Evolutionary conservation across 768 basidiomycete genomes (phyloP), one percentile per base, ranked within the genome.

Genomic region (Leucosporidium creatinivorum): DNA sequence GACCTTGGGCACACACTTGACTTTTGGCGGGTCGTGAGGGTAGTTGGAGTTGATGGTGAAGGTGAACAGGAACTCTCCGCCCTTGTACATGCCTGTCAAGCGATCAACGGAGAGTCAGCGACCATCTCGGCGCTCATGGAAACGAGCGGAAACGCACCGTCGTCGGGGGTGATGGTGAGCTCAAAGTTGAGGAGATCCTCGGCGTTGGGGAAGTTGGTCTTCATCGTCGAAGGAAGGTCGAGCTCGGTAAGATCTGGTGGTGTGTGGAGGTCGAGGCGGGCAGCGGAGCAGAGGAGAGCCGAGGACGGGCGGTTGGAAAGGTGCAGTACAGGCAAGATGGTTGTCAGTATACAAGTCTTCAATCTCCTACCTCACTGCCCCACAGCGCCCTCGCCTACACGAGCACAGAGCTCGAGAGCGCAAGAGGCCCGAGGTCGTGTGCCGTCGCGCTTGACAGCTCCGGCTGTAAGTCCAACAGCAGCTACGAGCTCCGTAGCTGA

Each of bases 11-110:
- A 86, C 88, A 81, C 94, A 98, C 77, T 94, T 93, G 81, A 99
- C 96, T 80, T 97, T 99, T 76, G 96, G 96, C 61, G 96, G 93
- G 75, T 99, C 94, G 78, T 99, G 96, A 63, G 96, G 96, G 80
- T 99, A 99, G 80, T 94, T 97, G 79, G 86, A 87, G 80, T 91
- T 96, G 85, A 99, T 97, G 73, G 83, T 85, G 80, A 99, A 93
- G 49, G 91, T 92, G 83, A 99, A 99, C 63, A 82, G 79, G 82
- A 98, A 99, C 25, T 87, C 81, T 72, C 93, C 94, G 75, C 91
- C 91, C 80, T 92, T 91, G 83, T 99, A 99, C 89, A 99, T 97
- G 74, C 96, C 94, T 98, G 68, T n/a, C 26, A 18, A 10, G 9
- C 39, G 31, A 13, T 1, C 49, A 33, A 33, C 33, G 33, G 33